These are phyloP conservation scores for Staphylotrichum longicolle DNA, from an alignment of 495 filamentous ascomycete genomes.

Conservation along the genomic window DNA sequence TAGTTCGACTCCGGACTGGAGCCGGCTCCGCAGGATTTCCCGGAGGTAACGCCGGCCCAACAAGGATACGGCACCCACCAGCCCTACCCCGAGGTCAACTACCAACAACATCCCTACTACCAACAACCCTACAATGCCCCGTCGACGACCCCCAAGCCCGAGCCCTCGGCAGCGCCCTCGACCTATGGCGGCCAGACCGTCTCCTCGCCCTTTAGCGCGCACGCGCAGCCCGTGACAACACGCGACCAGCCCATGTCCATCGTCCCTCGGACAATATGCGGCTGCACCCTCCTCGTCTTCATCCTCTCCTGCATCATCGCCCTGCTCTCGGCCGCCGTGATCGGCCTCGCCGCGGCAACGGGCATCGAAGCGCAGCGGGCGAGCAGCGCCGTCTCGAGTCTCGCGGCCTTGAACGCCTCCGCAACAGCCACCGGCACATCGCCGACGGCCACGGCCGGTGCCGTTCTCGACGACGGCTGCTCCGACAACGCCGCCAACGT, in stretches of 20 bases:
- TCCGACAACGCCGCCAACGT: slow-evolving; percentile 31
- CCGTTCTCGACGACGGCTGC: slow-evolving; percentile 40
- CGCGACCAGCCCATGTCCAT: neutral
- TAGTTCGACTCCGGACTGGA: slow-evolving; percentile 43
- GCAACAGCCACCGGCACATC: slow-evolving; percentile 25
- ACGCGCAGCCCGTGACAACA: neutral
- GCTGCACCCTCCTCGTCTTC: slow-evolving; percentile 41
- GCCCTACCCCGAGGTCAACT: neutral
- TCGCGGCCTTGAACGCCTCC: slow-evolving; percentile 24
- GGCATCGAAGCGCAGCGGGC: slow-evolving; percentile 43
- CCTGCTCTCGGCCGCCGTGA: slow-evolving; percentile 41
- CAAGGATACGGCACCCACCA: neutral
- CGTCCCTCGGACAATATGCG: slow-evolving; percentile 31
- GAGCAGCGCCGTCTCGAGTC: slow-evolving; percentile 35
- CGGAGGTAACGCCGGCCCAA: slow-evolving; percentile 36
- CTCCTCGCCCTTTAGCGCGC: slow-evolving; percentile 8
- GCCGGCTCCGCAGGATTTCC: slow-evolving; percentile 37
- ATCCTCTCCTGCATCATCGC: slow-evolving; percentile 43
- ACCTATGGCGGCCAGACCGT: slow-evolving; percentile 19
- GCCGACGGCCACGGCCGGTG: slow-evolving; percentile 20
- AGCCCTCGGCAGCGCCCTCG: slow-evolving; percentile 7
- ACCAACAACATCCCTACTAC: slow-evolving; percentile 5
- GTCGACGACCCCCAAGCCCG: slow-evolving; percentile 6
- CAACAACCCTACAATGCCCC: neutral
- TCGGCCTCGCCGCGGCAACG: slow-evolving; percentile 45